Percentiles rank a stretch among this genome's conserved stretches.
Evolutionary conservation across 768 basidiomycete species (phyloP).

Genomic region (Boletus subparvulus): DNA sequence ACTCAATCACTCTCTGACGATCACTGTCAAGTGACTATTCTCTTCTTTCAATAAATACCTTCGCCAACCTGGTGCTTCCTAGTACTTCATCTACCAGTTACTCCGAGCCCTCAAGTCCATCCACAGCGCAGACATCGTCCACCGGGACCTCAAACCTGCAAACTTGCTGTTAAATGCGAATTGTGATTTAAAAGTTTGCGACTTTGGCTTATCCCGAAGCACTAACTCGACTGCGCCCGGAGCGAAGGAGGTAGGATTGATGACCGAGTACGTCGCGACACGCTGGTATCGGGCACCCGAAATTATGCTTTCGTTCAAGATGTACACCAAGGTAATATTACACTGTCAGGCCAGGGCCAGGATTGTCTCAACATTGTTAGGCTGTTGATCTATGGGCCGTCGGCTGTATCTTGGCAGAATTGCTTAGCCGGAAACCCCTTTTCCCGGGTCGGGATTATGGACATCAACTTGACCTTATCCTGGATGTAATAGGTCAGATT

Average conservation of each 20-base stretch:
- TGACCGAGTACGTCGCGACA: slow-evolving; percentile 89
- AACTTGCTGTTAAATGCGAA: slow-evolving; percentile 88
- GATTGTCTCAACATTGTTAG: slow-evolving; percentile 25
- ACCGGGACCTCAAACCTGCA: slow-evolving; percentile 80
- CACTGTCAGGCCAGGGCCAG: slow-evolving; percentile 11
- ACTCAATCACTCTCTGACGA: slow-evolving; percentile 90
- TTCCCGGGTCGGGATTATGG: slow-evolving; percentile 89
- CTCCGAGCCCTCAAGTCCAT: slow-evolving; percentile 87
- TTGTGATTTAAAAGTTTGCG: slow-evolving; percentile 86
- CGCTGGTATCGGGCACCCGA: slow-evolving; percentile 93
- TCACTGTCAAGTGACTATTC: slow-evolving; percentile 65
- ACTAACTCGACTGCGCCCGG: slow-evolving; percentile 51
- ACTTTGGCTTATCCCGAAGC: slow-evolving; percentile 81
- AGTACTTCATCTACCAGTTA: slow-evolving; percentile 84
- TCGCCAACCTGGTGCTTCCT: slow-evolving; percentile 18
- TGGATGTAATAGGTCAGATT: slow-evolving; percentile 73
- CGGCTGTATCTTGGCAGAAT: slow-evolving; percentile 77
- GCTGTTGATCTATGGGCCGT: slow-evolving; percentile 78
- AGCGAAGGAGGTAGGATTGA: slow-evolving; percentile 63
- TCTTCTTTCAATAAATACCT: neutral
- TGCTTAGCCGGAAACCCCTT: slow-evolving; percentile 75
- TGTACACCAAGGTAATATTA: slow-evolving; percentile 64
- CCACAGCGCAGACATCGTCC: slow-evolving; percentile 81
- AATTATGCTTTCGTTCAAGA: slow-evolving; percentile 93
- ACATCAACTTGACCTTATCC: slow-evolving; percentile 84